Base-by-base conservation (phyloP, 2,329 filamentous ascomycete species). In the Uncinocarpus reesii region DNA sequence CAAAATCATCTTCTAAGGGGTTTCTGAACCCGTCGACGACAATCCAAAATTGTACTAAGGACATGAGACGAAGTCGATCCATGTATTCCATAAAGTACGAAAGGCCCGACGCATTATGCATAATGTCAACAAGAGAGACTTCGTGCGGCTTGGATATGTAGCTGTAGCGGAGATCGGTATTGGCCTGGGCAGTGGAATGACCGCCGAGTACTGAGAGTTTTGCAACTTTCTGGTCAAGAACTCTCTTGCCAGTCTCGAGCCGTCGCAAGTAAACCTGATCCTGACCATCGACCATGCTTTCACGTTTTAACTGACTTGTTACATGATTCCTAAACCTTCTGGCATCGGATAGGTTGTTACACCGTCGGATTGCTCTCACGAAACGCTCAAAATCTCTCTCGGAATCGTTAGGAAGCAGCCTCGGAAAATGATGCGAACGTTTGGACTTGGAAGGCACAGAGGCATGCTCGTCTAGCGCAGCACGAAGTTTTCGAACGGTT, bases 81-180 rank as follows among this genome's bases (percentile, higher is more conserved):
- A 98, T 98, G 60, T 88, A 96, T 63, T 98, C 92, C 92, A 98
- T 98, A 69, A 98, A 96, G 63, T 95, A 98, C 2, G 92, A 96
- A 7, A 98, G 73, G 0, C 87, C 90, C 1, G 90, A 84, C 2
- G 92, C 79, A 64, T 93, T 88, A 56, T 89, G 84, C 50, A 98
- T 74, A n/a, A 98, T 75, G 55, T 96, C 88, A 10, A 82, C 78
- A 1, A 96, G 72, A 0, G 85, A 81, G 6, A 83, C 83, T 57
- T 84, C 84, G 54, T 88, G 82, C 32, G 89, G 71, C 37, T 75
- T 77, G 1, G 84, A 83, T n/a, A 76, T 54, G 44, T 57, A 62
- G 29, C 61, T 61, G 24, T 60, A 62, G 29, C 59, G 64, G 28
- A 61, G 53, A 43, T 67, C 62, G 11, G 58, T 55, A 29, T 23